Evolutionary conservation across 2,329 filamentous ascomycete genomes (phyloP), one percentile per base, ranked within the genome.

Genomic region (Aspergillus ruber): DNA sequence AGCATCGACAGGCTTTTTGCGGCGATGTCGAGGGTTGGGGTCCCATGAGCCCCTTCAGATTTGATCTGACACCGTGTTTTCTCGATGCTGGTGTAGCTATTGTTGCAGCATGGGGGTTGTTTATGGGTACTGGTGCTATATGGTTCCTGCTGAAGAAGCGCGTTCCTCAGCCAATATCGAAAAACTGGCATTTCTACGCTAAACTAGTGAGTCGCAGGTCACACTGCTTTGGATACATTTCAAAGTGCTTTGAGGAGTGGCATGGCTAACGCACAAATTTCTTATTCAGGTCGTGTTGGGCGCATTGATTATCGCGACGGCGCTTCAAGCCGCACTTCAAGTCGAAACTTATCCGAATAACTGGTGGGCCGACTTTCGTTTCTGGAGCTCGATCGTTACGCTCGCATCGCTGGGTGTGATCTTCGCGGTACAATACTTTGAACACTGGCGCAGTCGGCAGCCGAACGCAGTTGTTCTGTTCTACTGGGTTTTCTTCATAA

Each of bases 31-130:
- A 97, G 71, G 94, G 93, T 61, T 98, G 93, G 93, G 94, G 94
- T 1, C 93, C 93, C 18, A 66, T 98, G 65, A 96, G 90, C 70
- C 83, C 84, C 32, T 77, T 83, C 56, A 80, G 91, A 67, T 96
- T 89, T 70, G 93, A 98, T 72, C 90, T 98, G 62, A 97, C 93
- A 13, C 91, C 93, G 36, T 98, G 93, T 74, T 98, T 98, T 65
- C 83, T 97, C 60, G 94, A 98, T 66, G 81, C 95, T 18, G 90
- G 88, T 82, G 81, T 97, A 50, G 82, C 86, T 29, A 72, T 78
- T 1, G 87, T 95, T 23, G 88, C 88, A 7, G 77, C 77, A 12
- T 94, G 85, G 72, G 90, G 91, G 13, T 75, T 96, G 20, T 47
- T 96, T 20, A 78, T 85, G 53, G 93, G 93, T 49, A 77, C 83